Evolutionary conservation across 345 rosid genomes (phyloP).

Genomic region (Gossypioides kirkii): DNA sequence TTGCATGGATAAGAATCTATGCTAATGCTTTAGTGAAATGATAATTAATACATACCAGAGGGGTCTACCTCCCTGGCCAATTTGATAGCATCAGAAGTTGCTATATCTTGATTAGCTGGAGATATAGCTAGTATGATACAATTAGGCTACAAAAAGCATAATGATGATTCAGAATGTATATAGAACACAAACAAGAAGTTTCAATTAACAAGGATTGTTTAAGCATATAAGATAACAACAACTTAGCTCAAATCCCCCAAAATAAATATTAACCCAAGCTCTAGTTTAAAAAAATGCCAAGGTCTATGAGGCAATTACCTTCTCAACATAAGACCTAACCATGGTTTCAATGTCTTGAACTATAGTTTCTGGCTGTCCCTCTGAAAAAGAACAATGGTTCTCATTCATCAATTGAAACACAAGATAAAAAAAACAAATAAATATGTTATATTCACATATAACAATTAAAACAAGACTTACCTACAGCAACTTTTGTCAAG

Average conservation of each 20-base stretch:
- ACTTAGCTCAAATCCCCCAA: neutral
- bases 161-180: neutral
- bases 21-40: neutral
- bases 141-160: slow-evolving; percentile 34
- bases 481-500: slow-evolving; percentile 62
- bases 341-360: slow-evolving; percentile 57
- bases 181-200: neutral
- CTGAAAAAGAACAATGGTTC: slow-evolving; percentile 23
- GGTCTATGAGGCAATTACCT: slow-evolving; percentile 30
- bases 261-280: too few relatives aligned
- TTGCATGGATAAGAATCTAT: neutral
- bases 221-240: neutral
- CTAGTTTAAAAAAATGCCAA: neutral
- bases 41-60: slow-evolving; percentile 27
- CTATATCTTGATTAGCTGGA: slow-evolving; percentile 73
- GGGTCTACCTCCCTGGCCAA: slow-evolving; percentile 68
- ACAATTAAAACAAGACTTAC: slow-evolving; percentile 25
- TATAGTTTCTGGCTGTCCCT: slow-evolving; percentile 60
- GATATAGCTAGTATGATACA: slow-evolving; percentile 63
- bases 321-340: slow-evolving; percentile 57
- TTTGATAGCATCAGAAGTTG: slow-evolving; percentile 70
- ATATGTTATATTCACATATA: neutral
- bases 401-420: neutral
- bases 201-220: neutral
- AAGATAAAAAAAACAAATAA: neutral